Conservation (phyloP, 1,284 basidiomycete genomes). For the Ustilago esculenta region DNA sequence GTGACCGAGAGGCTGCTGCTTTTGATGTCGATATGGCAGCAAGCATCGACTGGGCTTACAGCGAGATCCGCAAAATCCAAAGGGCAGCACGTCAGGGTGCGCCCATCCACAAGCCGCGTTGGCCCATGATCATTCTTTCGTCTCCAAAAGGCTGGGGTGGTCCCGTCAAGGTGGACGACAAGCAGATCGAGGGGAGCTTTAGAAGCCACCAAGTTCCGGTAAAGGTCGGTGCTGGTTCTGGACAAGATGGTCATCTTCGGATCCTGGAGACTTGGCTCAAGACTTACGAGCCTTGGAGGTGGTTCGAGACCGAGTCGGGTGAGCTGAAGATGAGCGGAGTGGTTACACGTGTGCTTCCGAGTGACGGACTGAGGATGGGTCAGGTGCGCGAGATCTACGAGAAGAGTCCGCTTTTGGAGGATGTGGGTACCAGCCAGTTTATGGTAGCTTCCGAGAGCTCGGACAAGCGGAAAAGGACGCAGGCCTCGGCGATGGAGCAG, state of each 20-base stretch:
- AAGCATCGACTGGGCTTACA: constrained; percentile 77
- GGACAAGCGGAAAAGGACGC: constrained; percentile 70
- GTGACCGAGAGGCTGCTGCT: constrained; percentile 63
- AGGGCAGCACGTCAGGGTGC: constrained; percentile 77
- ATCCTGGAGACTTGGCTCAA: constrained; percentile 77
- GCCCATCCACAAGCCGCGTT: constrained; percentile 82
- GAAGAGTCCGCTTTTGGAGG: constrained; percentile 72
- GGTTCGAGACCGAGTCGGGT: constrained; percentile 58
- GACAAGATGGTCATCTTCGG: constrained; percentile 71
- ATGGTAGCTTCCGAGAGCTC: constrained; percentile 77
- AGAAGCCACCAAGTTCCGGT: constrained; percentile 82
- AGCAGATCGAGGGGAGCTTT: constrained; percentile 79
- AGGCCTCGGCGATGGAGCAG: constrained; percentile 80
- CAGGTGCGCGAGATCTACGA: constrained; percentile 69
- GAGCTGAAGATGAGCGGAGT: constrained; percentile 65
- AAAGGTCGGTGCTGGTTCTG: constrained; percentile 74
- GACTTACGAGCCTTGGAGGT: constrained; percentile 63
- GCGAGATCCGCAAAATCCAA: constrained; percentile 74
- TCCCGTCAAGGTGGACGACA: constrained; percentile 75
- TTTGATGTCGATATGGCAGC: constrained; percentile 75
- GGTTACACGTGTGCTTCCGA: constrained; percentile 74
- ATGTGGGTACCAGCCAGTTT: constrained; percentile 73
- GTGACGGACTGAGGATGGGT: constrained; percentile 73
- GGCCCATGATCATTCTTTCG: constrained; percentile 83
- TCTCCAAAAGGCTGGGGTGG: constrained; percentile 79